Conservation (phyloP, 148 eudicot species). For the Gaultheria prostrata region DNA sequence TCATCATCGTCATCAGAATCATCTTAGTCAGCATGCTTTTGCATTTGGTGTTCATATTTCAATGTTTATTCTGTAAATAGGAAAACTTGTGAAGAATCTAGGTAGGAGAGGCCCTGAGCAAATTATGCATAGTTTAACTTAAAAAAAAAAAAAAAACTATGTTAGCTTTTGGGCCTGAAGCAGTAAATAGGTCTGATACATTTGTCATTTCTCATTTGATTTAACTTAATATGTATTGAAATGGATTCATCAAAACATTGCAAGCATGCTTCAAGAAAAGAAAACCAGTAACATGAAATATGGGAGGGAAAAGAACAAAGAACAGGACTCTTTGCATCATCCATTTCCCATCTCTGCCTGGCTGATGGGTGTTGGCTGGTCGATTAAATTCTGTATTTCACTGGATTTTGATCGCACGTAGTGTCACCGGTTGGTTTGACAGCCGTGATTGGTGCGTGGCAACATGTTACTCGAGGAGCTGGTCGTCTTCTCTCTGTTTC, state of each 20-base stretch:
- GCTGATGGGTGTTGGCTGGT: background rate
- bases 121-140: constrained; percentile 14
- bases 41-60: constrained; percentile 27
- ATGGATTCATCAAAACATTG: background rate
- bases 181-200: constrained; percentile 33
- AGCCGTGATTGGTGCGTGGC: too few relatives aligned
- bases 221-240: constrained; percentile 15
- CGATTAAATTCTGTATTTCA: background rate
- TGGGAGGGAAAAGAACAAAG: background rate
- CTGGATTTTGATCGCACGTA: background rate
- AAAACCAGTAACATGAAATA: background rate
- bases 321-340: background rate
- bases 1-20: constrained; percentile 9
- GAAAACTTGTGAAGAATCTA: constrained; percentile 38
- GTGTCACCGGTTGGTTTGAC: background rate
- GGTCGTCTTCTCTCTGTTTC: too few relatives aligned
- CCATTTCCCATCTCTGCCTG: background rate
- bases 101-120: constrained; percentile 7
- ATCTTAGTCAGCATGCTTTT: constrained; percentile 15
- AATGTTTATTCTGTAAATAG: constrained; percentile 44
- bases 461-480: too few relatives aligned
- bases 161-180: constrained; percentile 24
- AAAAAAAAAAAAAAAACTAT: background rate
- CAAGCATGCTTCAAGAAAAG: background rate
- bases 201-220: constrained; percentile 17